Conservation (phyloP, 352 stramenopile species). For the Globisporangium emineosum region DNA sequence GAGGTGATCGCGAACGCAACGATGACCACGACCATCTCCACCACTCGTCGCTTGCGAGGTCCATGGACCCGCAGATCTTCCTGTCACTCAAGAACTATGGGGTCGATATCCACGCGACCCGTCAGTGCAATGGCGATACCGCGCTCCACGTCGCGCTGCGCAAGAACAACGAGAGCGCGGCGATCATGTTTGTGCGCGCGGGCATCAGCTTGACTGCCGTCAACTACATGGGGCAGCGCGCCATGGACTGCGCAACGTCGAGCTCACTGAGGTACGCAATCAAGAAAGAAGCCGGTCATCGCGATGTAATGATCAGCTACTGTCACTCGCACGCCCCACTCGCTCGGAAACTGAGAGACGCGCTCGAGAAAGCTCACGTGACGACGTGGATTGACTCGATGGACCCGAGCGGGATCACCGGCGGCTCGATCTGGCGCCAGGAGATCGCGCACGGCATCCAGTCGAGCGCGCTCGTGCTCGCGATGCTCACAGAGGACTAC, state of each 20-base stretch:
- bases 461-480: slow-evolving; percentile 67
- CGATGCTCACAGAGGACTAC: slow-evolving; percentile 75
- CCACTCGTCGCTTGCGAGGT: slow-evolving; percentile 26
- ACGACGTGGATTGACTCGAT: slow-evolving; percentile 88
- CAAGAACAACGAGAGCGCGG: slow-evolving; percentile 60
- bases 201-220: slow-evolving; percentile 61
- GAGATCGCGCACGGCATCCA: slow-evolving; percentile 80
- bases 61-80: slow-evolving; percentile 53
- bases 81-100: slow-evolving; percentile 43
- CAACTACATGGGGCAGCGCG: slow-evolving; percentile 62
- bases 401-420: slow-evolving; percentile 77
- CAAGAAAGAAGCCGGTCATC: slow-evolving; percentile 80
- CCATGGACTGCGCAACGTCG: slow-evolving; percentile 70
- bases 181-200: slow-evolving; percentile 63
- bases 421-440: slow-evolving; percentile 75
- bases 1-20: slow-evolving; percentile 25
- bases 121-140: slow-evolving; percentile 62
- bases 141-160: slow-evolving; percentile 75
- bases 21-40: slow-evolving; percentile 21
- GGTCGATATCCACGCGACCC: slow-evolving; percentile 52
- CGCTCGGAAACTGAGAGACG: slow-evolving; percentile 63
- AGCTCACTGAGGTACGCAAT: slow-evolving; percentile 73
- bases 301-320: slow-evolving; percentile 88
- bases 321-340: slow-evolving; percentile 71
- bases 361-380: slow-evolving; percentile 62